Conservation (phyloP, 1,284 basidiomycete genomes). For the Rhodotorula sp. region DNA sequence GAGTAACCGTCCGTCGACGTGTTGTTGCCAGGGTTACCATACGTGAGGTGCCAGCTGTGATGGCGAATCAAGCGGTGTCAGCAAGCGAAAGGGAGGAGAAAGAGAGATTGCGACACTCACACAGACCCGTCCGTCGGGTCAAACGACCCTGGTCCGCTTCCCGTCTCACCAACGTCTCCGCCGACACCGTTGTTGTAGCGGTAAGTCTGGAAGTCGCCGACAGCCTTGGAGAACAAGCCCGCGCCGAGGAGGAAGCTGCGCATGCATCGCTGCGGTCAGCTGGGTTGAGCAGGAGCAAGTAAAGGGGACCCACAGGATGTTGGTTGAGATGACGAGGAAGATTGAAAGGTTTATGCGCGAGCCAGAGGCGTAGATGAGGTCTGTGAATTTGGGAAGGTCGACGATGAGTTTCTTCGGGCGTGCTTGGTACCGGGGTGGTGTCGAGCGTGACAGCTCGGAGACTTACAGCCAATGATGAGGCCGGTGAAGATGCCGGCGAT, state of each 20-base stretch:
- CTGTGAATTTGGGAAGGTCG: slow-evolving; percentile 6
- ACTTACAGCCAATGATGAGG: slow-evolving; percentile 59
- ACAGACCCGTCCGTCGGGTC: slow-evolving; percentile 4
- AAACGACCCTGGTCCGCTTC: slow-evolving; percentile 67
- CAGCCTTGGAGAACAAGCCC: slow-evolving; percentile 74
- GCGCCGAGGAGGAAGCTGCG: slow-evolving; percentile 75
- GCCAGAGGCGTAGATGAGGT: slow-evolving; percentile 56
- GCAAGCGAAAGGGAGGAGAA: background rate
- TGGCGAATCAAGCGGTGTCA: background rate
- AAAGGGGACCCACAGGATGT: slow-evolving; percentile 58
- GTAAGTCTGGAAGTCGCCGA: slow-evolving; percentile 69
- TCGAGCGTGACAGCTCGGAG: slow-evolving; percentile 37
- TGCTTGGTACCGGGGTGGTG: slow-evolving; percentile 46
- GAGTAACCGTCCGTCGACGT: slow-evolving; percentile 44
- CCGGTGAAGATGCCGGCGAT: slow-evolving; percentile 79
- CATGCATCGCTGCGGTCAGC: background rate
- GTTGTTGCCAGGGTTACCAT: slow-evolving; percentile 70
- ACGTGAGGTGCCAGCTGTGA: slow-evolving; percentile 55
- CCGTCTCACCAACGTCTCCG: slow-evolving; percentile 70
- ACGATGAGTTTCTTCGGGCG: background rate
- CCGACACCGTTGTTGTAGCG: slow-evolving; percentile 69
- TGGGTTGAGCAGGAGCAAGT: background rate
- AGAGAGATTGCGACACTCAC: too few relatives aligned
- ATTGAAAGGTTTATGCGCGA: slow-evolving; percentile 59
- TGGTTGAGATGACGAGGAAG: slow-evolving; percentile 85